Evolutionary conservation across 1,139 yeast genomes (phyloP).

Genomic region (Pneumocystis oryctolagi): DNA sequence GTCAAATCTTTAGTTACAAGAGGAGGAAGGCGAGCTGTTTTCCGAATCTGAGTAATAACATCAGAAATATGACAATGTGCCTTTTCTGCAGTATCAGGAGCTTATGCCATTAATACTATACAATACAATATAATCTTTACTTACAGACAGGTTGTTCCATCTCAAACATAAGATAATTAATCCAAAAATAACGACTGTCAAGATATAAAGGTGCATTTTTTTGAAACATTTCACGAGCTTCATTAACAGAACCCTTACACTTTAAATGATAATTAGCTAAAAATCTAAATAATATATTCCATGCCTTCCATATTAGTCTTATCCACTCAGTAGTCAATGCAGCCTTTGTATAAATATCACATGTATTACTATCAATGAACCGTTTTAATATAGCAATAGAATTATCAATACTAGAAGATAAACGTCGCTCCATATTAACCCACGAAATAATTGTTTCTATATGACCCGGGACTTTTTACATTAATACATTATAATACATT

Average conservation of each 20-base stretch:
- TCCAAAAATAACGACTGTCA: constrained; percentile 21
- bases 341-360: constrained; percentile 15
- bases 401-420: constrained; percentile 12
- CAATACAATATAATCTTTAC: not conserved
- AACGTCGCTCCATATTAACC: constrained; percentile 17
- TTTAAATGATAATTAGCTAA: not conserved
- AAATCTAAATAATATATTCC: not conserved
- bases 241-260: constrained; percentile 16
- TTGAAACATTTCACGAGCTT: constrained; percentile 19
- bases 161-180: constrained; percentile 24
- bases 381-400: constrained; percentile 17
- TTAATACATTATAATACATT: not conserved
- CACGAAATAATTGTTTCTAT: constrained; percentile 21
- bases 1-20: constrained; percentile 20
- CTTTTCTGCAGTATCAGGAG: constrained; percentile 10
- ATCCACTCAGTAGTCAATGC: constrained; percentile 19
- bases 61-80: constrained; percentile 13
- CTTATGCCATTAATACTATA: not conserved
- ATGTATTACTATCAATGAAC: constrained; percentile 20
- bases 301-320: constrained; percentile 17
- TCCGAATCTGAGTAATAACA: constrained; percentile 15
- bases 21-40: constrained; percentile 21
- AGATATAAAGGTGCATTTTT: constrained; percentile 15
- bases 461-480: constrained; percentile 18
- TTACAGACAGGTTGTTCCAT: constrained; percentile 15